phyloP scores from a whole-genome alignment of 2,329 filamentous ascomycete species.

The Blumeriella jaapii region DNA sequence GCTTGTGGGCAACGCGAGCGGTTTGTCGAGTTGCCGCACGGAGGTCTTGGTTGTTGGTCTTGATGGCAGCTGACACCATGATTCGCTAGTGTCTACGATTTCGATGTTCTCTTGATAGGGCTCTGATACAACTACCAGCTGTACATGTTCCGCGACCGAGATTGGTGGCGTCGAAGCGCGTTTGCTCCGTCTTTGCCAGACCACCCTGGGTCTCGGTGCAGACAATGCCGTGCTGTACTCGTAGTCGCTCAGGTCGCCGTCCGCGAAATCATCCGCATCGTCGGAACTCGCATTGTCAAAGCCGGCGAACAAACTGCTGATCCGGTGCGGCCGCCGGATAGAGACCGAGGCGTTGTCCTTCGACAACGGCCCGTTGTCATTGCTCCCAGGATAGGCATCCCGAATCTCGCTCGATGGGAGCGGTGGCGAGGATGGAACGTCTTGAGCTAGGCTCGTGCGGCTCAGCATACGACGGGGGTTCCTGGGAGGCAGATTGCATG shows the following conservation, averaged over 20 bases:
- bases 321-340: conserved; percentile 56
- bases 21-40: conserved; percentile 24
- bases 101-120: conserved; percentile 8
- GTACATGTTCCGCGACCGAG: conserved; percentile 22
- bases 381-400: conserved; percentile 66
- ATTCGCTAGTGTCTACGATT: too few species aligned
- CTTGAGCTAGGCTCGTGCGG: conserved; percentile 35
- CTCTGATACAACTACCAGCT: conserved; percentile 15
- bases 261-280: conserved; percentile 50
- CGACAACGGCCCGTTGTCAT: conserved; percentile 66
- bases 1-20: conserved; percentile 22
- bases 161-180: conserved; percentile 15
- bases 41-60: conserved; percentile 13
- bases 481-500: conserved; percentile 43
- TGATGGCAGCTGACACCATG: conserved; percentile 5
- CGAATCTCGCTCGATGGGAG: conserved; percentile 33
- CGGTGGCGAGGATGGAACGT: conserved; percentile 38
- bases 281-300: conserved; percentile 65
- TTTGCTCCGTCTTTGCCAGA: conserved; percentile 11
- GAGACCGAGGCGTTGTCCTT: conserved; percentile 39
- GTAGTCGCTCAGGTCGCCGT: conserved; percentile 50
- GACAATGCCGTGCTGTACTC: conserved; percentile 57
- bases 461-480: conserved; percentile 45
- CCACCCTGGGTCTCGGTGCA: conserved; percentile 40
- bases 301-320: conserved; percentile 77